Conservation (phyloP, 257 asterid genomes). For the Avicennia marina region DNA sequence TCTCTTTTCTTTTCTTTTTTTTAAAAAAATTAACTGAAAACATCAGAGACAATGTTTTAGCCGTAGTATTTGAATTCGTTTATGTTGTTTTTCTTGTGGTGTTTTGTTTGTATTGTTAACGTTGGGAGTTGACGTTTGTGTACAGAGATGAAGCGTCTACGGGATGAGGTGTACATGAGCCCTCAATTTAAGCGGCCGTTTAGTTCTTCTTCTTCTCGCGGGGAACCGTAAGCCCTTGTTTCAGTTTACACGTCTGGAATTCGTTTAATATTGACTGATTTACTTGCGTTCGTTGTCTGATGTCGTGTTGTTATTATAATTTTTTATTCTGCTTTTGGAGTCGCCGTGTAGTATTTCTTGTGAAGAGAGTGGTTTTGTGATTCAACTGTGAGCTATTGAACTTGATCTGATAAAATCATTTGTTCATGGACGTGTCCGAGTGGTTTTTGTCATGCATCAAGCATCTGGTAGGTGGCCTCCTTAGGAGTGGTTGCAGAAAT, state of each 20-base stretch:
- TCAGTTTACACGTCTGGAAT: conserved; percentile 2
- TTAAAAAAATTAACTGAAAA: not conserved
- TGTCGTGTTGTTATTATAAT: not conserved
- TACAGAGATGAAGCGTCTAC: conserved; percentile 75
- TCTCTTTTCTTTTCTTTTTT: not conserved
- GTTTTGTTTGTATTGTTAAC: conserved; percentile 9
- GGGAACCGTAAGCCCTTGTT: conserved; percentile 48
- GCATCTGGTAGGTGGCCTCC: conserved; percentile 9
- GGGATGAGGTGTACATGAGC: conserved; percentile 59
- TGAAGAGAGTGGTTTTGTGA: conserved; percentile 21
- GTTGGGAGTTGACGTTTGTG: conserved; percentile 27
- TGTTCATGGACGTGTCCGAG: not conserved
- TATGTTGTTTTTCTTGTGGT: not conserved
- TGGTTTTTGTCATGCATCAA: conserved; percentile 5
- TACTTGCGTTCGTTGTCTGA: conserved; percentile 12
- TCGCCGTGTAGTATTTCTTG: not conserved
- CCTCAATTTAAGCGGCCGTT: conserved; percentile 71
- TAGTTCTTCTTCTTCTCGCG: conserved; percentile 43
- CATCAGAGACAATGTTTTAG: not conserved
- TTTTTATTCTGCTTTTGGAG: not conserved
- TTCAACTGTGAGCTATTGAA: conserved; percentile 14
- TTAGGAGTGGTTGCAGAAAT: not conserved
- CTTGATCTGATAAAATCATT: conserved; percentile 9
- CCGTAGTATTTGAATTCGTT: not conserved
- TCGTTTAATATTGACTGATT: conserved; percentile 15